Percentiles rank a stretch among this genome's conserved stretches.
Conservation (phyloP, 2,329 filamentous ascomycete species). For the Ophiostoma sp. region DNA sequence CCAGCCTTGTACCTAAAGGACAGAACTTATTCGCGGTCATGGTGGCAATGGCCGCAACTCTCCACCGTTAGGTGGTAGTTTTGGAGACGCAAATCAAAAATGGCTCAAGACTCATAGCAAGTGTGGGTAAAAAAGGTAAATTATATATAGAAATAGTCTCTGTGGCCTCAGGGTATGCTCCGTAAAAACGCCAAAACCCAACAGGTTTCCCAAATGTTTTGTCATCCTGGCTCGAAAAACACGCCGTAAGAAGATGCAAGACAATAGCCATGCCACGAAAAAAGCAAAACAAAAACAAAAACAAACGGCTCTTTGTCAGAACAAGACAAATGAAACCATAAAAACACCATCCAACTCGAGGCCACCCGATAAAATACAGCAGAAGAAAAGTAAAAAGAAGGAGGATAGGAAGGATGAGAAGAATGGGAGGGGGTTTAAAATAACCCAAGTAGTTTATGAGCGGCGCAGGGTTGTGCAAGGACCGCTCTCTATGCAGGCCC, state of each 20-base stretch:
- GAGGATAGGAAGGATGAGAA: background rate
- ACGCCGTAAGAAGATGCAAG: background rate
- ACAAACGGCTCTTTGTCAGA: background rate
- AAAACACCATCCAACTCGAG: background rate
- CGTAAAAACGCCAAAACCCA: slow-evolving; percentile 6
- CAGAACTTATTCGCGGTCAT: background rate
- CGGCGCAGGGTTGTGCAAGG: background rate
- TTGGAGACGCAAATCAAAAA: no score
- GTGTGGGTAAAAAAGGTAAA: background rate
- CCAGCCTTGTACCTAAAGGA: background rate
- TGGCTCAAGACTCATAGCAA: background rate
- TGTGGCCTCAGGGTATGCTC: background rate
- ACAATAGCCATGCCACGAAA: background rate
- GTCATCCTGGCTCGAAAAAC: background rate
- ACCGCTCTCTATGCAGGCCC: slow-evolving; percentile 24
- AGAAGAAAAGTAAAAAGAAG: background rate
- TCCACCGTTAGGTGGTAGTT: no score
- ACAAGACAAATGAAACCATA: background rate
- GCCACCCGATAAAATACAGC: background rate
- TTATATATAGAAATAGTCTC: background rate
- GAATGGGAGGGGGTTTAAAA: no score
- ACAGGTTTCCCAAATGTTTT: background rate
- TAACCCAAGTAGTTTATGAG: background rate
- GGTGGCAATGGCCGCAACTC: background rate
- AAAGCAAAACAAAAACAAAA: background rate